Percentiles rank a stretch among this genome's conserved stretches.
Evolutionary conservation across 2,329 filamentous ascomycete species (phyloP).

Genomic region (Fusarium penzigii): DNA sequence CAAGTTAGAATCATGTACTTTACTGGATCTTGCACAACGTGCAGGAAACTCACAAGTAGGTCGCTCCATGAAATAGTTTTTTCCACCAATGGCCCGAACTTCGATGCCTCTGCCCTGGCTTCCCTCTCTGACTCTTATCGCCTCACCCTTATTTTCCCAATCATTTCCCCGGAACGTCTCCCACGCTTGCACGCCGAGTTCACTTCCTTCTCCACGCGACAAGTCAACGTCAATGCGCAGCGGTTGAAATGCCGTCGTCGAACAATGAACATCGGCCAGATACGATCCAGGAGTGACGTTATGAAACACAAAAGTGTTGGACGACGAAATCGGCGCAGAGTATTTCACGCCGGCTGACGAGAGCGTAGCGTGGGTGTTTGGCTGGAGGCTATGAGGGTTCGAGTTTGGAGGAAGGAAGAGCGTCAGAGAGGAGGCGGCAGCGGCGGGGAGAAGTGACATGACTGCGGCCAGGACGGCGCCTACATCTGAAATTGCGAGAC

Average conservation of each 20-base stretch:
- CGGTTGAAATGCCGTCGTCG: conserved; percentile 74
- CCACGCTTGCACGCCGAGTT: conserved; percentile 63
- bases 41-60: conserved; percentile 64
- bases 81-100: conserved; percentile 60
- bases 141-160: conserved; percentile 83
- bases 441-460: conserved; percentile 35
- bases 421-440: conserved; percentile 39
- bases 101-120: conserved; percentile 53
- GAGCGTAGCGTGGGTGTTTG: conserved; percentile 66
- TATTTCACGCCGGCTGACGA: conserved; percentile 40
- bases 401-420: conserved; percentile 50
- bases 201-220: conserved; percentile 20
- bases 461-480: conserved; percentile 38
- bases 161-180: conserved; percentile 88
- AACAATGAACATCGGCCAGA: conserved; percentile 76
- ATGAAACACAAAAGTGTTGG: conserved; percentile 74
- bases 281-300: conserved; percentile 75
- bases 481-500: conserved; percentile 33
- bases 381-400: conserved; percentile 57
- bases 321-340: conserved; percentile 64
- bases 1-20: conserved; percentile 3
- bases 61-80: conserved; percentile 77
- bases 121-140: conserved; percentile 43
- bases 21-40: not conserved
- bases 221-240: conserved; percentile 73